Base-by-base conservation (phyloP, 805 yeast species). In the Candida nemodendra region DNA sequence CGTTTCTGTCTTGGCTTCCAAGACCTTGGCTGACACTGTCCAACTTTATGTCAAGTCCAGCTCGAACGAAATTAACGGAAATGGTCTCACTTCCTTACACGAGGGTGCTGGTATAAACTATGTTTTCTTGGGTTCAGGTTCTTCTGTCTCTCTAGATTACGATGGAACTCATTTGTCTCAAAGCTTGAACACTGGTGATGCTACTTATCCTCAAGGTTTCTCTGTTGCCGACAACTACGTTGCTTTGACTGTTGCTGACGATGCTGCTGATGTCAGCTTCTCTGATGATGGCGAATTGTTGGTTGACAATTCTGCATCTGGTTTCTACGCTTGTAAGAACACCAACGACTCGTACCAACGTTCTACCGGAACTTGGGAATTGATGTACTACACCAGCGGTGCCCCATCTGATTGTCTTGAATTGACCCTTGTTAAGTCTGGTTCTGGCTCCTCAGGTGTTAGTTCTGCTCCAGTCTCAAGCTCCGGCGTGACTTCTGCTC, bases 101-200 rank as follows among this genome's bases (percentile, higher is more conserved):
- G 72, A 68, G 53, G 76, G 76, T 49, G 76, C 76, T 41, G 76
- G 66, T 36, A 51, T 66, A 47, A 61, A 65, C 59, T 71, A 68
- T 55, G 45, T 66, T 27, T 61, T 66, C 56, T 50, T 65, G 27
- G 59, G 59, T 15, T 32, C 41, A 8, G 48, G 41, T 18, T 53
- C 61, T 26, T 34, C 44, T 19, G n/a, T n/a, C n/a, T 42, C 42
- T 9, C 45, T 57, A 22, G 33, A 46, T 32, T 62, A 56, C 46
- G 53, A 42, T 22, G 41, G 39, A 9, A 29, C 27, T 9, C 22
- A 8, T 25, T 38, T 45, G 18, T 32, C 38, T 25, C 23, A 27
- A 9, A 16, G 15, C 15, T 11, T 18, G n/a, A 12, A 7, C 21
- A 32, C 14, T n/a, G 32, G 32, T 5, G 17, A 18, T 19, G n/a